Evolutionary conservation across 2,329 filamentous ascomycete genomes (phyloP), one percentile per base, ranked within the genome.

Genomic region (Fusarium continuum): DNA sequence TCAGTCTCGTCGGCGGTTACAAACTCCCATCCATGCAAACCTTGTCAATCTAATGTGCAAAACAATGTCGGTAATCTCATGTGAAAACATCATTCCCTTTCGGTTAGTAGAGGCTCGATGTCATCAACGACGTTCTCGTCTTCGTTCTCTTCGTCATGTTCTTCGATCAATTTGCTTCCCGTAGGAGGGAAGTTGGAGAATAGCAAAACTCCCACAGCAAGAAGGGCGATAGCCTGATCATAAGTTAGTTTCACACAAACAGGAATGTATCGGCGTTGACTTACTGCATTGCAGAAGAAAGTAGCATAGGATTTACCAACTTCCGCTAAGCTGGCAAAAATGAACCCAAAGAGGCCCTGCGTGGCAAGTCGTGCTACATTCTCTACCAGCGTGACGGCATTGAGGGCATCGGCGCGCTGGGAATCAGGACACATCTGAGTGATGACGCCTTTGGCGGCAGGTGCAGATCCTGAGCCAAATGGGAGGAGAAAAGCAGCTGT

Each of bases 391-490:
- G 87, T 90, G 11, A 92, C 87, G 0, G 87, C 88, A 32, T 87
- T 87, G 4, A 92, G 76, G 0, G 89, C 89, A 68, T 92, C 89
- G 0, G 85, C 82, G 1, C 88, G 81, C 51, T 89, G 83, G 1
- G 80, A 80, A 2, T 85, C 79, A 0, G 87, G 78, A 38, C 88
- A 88, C 87, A 91, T 89, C 53, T 89, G 85, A 0, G 90, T 83
- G 56, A 91, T 90, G n/a, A 89, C 87, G 1, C 89, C 89, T 64
- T 91, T 92, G 2, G 88, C 87, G 0, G 89, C 87, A 0, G 88
- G 83, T 0, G 88, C 89, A 0, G 88, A 88, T 0, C 89, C 89
- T 0, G 88, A 89, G 0, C 87, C 88, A 25, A 91, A 85, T 0
- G 89, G 89, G 0, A 92, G 79, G 2, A 91, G 71, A 22, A 85